Conservation (phyloP, 2,329 filamentous ascomycete genomes). For the Claviceps paspali region DNA sequence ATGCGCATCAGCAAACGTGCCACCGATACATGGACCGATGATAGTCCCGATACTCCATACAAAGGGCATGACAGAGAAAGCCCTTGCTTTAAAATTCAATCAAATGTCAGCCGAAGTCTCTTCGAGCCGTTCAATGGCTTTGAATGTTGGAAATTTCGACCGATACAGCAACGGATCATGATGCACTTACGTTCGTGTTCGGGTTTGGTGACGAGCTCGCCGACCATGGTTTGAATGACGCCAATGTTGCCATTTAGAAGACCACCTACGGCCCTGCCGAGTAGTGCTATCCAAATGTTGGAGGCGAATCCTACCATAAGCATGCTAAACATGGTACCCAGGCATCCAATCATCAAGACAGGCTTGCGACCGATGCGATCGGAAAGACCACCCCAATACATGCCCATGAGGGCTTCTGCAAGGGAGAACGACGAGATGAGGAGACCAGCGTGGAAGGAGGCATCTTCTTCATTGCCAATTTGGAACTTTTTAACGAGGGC, state of each 20-base stretch:
- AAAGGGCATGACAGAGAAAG: constrained; percentile 87
- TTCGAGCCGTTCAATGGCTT: neutral
- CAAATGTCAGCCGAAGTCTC: constrained; percentile 8
- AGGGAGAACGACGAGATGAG: constrained; percentile 78
- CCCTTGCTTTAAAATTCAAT: constrained; percentile 43
- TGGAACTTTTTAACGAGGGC: constrained; percentile 63
- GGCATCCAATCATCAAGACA: constrained; percentile 64
- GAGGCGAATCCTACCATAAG: constrained; percentile 67
- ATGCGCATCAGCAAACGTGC: constrained; percentile 67
- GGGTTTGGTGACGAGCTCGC: constrained; percentile 67
- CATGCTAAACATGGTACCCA: constrained; percentile 71
- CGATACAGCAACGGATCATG: neutral
- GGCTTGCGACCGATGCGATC: constrained; percentile 77
- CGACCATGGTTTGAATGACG: constrained; percentile 86
- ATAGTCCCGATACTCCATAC: constrained; percentile 88
- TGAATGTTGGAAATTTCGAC: too few species aligned
- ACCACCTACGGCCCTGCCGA: constrained; percentile 63
- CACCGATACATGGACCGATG: constrained; percentile 75
- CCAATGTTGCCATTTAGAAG: constrained; percentile 84
- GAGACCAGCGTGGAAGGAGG: constrained; percentile 75
- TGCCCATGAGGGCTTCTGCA: constrained; percentile 67
- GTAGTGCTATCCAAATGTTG: constrained; percentile 71
- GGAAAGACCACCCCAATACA: constrained; percentile 76
- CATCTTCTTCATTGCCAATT: constrained; percentile 56
- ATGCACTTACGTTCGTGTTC: constrained; percentile 64